Evolutionary conservation across 2,329 filamentous ascomycete genomes (phyloP).

Genomic region (Shiraia bambusicola): DNA sequence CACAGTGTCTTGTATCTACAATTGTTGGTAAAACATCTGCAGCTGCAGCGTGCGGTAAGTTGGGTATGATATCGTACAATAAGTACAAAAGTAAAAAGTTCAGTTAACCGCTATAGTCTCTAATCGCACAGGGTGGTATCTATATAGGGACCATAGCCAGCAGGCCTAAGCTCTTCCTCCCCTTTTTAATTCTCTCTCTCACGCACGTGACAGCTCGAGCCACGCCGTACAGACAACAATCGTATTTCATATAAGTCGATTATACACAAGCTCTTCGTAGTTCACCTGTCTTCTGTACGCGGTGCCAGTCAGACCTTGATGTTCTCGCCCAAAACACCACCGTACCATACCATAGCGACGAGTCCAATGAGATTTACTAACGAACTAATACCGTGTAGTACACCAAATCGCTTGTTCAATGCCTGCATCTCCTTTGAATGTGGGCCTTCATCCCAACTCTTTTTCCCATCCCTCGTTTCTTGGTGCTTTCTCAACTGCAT

Average conservation of each 20-base stretch:
- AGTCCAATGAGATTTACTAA: constrained; percentile 75
- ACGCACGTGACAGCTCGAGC: too few species aligned
- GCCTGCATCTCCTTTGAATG: constrained; percentile 80
- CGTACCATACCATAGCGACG: constrained; percentile 73
- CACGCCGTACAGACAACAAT: too few species aligned
- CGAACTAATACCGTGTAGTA: constrained; percentile 78
- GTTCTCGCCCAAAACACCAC: constrained; percentile 63
- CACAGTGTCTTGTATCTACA: too few species aligned
- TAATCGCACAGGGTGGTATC: too few species aligned
- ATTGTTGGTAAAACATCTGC: too few species aligned
- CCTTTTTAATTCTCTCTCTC: too few species aligned
- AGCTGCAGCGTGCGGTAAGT: too few species aligned
- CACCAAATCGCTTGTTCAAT: constrained; percentile 60
- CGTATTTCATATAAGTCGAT: neutral
- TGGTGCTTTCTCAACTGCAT: constrained; percentile 79
- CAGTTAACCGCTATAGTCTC: too few species aligned
- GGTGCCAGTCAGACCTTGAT: constrained; percentile 6
- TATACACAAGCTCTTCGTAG: neutral
- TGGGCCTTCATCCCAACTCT: constrained; percentile 74
- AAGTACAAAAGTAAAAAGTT: too few species aligned
- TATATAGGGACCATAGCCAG: too few species aligned
- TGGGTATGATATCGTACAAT: too few species aligned
- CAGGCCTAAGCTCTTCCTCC: too few species aligned
- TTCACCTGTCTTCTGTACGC: neutral
- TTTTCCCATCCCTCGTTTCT: constrained; percentile 88